phyloP scores from a whole-genome alignment of 2,329 filamentous ascomycete genomes.

The Microdochium nivale region DNA sequence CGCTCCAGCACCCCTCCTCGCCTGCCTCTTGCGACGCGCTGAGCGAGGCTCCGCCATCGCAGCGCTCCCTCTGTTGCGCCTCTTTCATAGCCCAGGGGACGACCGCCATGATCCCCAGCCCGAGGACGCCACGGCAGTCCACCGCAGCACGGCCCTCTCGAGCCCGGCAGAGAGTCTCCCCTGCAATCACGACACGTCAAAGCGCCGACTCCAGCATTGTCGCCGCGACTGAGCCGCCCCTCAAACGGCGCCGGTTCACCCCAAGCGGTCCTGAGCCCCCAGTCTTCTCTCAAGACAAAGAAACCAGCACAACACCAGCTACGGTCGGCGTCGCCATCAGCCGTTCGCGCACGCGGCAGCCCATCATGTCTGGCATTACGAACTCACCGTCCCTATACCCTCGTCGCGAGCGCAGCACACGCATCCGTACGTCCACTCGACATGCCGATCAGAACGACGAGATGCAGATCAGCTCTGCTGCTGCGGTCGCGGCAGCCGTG shows the following conservation, averaged over 20 bases:
- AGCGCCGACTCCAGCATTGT: conserved; percentile 21
- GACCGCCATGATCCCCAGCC: background rate
- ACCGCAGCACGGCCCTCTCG: background rate
- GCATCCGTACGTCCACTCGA: conserved; percentile 44
- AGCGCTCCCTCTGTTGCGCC: background rate
- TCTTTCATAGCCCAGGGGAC: background rate
- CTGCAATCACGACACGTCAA: background rate
- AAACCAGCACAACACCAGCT: conserved; percentile 52
- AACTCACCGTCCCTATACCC: conserved; percentile 37
- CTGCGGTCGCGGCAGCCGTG: conserved; percentile 78
- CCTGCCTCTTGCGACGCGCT: conserved; percentile 1
- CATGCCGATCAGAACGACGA: conserved; percentile 39
- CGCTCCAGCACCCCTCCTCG: background rate
- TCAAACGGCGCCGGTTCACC: conserved; percentile 69
- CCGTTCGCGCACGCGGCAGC: conserved; percentile 38
- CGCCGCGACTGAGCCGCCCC: conserved; percentile 49
- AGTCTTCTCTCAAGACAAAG: conserved; percentile 34
- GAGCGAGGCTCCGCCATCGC: background rate
- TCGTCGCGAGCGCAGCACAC: conserved; percentile 48
- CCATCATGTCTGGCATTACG: conserved; percentile 39
- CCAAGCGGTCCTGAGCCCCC: conserved; percentile 62
- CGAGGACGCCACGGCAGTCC: conserved; percentile 1
- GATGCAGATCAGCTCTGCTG: conserved; percentile 77
- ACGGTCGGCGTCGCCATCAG: conserved; percentile 38
- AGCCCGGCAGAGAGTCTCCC: background rate